These are phyloP conservation scores for Vitis riparia DNA, from an alignment of 164 flowering plant species.

Conservation along the genomic window DNA sequence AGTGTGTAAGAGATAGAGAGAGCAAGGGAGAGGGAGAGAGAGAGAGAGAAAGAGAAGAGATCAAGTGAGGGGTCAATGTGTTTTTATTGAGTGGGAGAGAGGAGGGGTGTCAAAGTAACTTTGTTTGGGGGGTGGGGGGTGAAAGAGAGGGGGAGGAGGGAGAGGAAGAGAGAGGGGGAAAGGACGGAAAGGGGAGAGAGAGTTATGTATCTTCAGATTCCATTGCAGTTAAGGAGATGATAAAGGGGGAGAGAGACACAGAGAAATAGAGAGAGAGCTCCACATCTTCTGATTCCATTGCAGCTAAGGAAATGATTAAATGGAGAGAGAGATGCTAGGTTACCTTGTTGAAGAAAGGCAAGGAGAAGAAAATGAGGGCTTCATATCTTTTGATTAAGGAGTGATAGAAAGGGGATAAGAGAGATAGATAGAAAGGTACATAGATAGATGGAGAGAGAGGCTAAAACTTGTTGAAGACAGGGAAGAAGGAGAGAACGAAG, in stretches of 20 bases:
- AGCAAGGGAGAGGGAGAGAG: background rate
- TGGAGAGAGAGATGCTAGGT: background rate
- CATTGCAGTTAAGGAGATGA: no score
- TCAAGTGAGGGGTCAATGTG: no score
- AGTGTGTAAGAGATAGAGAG: background rate
- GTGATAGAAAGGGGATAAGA: background rate
- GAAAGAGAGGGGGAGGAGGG: no score
- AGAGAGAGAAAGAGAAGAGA: no score
- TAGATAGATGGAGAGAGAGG: background rate
- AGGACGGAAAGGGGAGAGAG: no score
- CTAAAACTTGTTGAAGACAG: no score
- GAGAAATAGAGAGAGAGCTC: conserved; percentile 7
- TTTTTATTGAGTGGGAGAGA: conserved; percentile 1
- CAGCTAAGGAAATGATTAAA: no score
- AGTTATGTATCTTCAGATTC: no score
- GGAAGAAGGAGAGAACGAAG: no score
- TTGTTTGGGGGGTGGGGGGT: no score
- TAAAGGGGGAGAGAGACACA: background rate
- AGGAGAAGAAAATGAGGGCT: conserved; percentile 7
- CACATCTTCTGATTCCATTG: no score
- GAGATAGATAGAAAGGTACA: background rate
- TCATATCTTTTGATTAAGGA: background rate
- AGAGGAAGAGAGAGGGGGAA: no score
- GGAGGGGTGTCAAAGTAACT: background rate
- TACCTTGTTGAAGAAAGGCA: conserved; percentile 14